Base-by-base conservation (phyloP, 2,329 filamentous ascomycete species). In the Venturiaceae sp. region DNA sequence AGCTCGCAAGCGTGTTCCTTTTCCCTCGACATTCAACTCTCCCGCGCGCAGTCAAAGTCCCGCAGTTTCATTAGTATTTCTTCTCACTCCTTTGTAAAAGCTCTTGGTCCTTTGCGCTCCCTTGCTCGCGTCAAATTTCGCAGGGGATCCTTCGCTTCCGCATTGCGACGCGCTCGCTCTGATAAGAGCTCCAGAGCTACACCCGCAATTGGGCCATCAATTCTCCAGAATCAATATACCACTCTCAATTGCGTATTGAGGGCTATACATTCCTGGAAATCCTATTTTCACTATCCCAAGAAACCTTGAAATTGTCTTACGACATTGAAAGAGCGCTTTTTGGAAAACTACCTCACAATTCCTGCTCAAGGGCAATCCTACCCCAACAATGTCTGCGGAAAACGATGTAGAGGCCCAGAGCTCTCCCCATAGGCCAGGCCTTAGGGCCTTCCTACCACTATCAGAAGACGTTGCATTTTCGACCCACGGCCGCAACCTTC, bases 401-500 rank as follows among this genome's bases (percentile, higher is more conserved):
- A 28, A n/a, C 16, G 52, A 53, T n/a, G 7, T 28, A 9, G 34
- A 53, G 8, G 21, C 30, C 32, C 36, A 11, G 11, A 39, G 36
- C n/a, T 53, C 30, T 3, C 52, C 34, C 32, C 30, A 30, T 9
- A 37, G 55, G 30, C 39, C 37, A 34, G 55, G 55, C 19, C 19
- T 57, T 13, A 39, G 39, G 16, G 55, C 55, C 33, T 55, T 57
- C 53, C 36, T 59, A 1, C 58, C 50, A 1, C 50, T 56, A 8
- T 59, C 28, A 34, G 52, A 46, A 37, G 57, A 59, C 13, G 5
- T 21, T 34, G 16, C 37, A 36, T 39, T 77, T 5, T 73, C 74
- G 1, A 74, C 74, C 30, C 72, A 75, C n/a, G 74, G 74, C 2
- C 74, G 75, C 54, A 68, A 73, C 52, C 66, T 78, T 7, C 74